Percentiles rank a stretch among this genome's conserved stretches.
Evolutionary conservation across 495 filamentous ascomycete species (phyloP).

Genomic region (Cercophora newfieldiana): DNA sequence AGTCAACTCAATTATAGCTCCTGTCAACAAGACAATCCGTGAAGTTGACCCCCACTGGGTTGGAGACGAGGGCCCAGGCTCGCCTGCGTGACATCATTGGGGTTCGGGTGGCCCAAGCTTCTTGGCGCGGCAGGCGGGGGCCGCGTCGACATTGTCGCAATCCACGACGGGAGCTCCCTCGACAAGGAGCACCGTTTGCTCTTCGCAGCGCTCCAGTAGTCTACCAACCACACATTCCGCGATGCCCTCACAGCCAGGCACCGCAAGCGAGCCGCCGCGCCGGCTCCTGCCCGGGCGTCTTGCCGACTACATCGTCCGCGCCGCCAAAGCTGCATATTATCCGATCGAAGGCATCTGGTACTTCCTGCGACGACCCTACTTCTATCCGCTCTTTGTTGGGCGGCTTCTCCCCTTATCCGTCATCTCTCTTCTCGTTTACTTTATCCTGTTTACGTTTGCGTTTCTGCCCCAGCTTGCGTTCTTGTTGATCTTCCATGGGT

Average conservation of each 20-base stretch:
- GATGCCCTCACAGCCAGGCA: neutral
- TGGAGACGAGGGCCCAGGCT: too few species aligned
- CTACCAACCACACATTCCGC: neutral
- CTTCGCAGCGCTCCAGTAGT: too few species aligned
- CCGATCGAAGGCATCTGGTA: constrained; percentile 69
- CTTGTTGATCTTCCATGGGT: constrained; percentile 78
- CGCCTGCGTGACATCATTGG: too few species aligned
- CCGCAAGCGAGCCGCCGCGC: neutral
- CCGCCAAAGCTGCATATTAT: constrained; percentile 36
- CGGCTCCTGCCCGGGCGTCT: constrained; percentile 19
- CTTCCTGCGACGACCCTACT: constrained; percentile 65
- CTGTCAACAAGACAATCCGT: too few species aligned
- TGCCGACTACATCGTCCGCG: constrained; percentile 32
- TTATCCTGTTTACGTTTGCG: constrained; percentile 76
- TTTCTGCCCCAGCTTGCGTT: constrained; percentile 85
- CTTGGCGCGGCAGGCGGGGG: too few species aligned
- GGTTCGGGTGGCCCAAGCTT: too few species aligned
- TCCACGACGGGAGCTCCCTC: too few species aligned
- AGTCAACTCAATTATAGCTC: too few species aligned
- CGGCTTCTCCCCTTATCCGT: constrained; percentile 69
- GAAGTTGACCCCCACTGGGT: too few species aligned
- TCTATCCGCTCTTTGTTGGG: constrained; percentile 66
- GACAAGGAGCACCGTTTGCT: too few species aligned
- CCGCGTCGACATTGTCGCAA: too few species aligned
- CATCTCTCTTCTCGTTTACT: constrained; percentile 71